Evolutionary conservation across 768 basidiomycete genomes (phyloP), one percentile per base, ranked within the genome.

Genomic region (Pilatotrama ljubarskyi): DNA sequence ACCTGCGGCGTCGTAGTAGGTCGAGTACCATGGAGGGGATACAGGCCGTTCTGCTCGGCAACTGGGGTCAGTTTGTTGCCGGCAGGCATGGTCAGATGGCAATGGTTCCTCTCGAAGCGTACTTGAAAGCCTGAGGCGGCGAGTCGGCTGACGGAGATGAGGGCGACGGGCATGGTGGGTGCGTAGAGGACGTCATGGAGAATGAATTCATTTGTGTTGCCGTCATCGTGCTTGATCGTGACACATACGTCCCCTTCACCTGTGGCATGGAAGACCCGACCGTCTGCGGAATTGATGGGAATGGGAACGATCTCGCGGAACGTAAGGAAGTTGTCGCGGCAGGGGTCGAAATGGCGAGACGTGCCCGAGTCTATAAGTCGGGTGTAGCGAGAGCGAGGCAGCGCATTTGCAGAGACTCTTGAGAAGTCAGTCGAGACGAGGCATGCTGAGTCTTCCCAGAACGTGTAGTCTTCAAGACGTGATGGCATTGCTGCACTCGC

Each of bases 231-330:
- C 13, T 69, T 68, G 9, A 71, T 44, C 8, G 42, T 40, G 17
- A 73, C 54, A 5, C 61, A 9, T 13, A 70, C 43, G 10, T 64
- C 54, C 0, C 71, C 70, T 15, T 55, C 52, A 7, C 66, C 66
- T 1, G 64, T 59, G 0, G 68, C 70, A 3, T 47, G 26, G 52
- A 72, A 71, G 26, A 41, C 42, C 24, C 63, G 62, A 11, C 66
- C 62, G 59, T 73, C 60, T 2, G 66, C 60, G 0, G 68, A 60
- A 14, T 64, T 72, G 59, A 75, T 76, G 10, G 67, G 51, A 1
- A 69, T 70, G 0, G 57, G 14, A n/a, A 37, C 24, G 18, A 65
- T 69, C 13, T 53, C 29, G 10, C 10, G 13, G 51, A 48, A 66
- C 7, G 41, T 38, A 14, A 38, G 25, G 36, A 68, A 63, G 17